A percentile compares a stretch with the other conserved stretches of the same genome.
phyloP scores from a whole-genome alignment of 1,284 basidiomycete genomes.

The Tetrapyrgos nigripes region DNA sequence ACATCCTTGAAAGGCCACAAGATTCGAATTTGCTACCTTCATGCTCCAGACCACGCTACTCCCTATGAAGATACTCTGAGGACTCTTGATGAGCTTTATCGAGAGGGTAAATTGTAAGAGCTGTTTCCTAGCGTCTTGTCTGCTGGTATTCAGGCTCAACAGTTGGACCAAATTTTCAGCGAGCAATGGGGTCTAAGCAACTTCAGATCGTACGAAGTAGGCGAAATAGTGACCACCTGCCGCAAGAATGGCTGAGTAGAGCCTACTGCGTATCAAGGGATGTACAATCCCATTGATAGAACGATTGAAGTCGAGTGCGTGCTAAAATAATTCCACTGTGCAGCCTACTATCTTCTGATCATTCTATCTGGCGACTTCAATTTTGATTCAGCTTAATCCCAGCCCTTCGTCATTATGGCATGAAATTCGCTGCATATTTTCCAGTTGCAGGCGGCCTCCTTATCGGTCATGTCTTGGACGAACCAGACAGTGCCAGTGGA shows the following conservation, averaged over 20 bases:
- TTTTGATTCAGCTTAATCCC: slow-evolving; percentile 20
- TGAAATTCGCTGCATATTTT: slow-evolving; percentile 17
- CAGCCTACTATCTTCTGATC: background rate
- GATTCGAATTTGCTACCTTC: slow-evolving; percentile 33
- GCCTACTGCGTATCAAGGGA: slow-evolving; percentile 51
- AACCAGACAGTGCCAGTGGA: background rate
- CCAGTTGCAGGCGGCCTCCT: slow-evolving; percentile 21
- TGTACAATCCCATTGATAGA: slow-evolving; percentile 25
- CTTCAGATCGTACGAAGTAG: slow-evolving; percentile 25
- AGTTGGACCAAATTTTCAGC: slow-evolving; percentile 26
- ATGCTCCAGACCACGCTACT: slow-evolving; percentile 17
- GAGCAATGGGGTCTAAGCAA: slow-evolving; percentile 25
- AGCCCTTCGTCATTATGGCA: slow-evolving; percentile 18
- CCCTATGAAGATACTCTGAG: slow-evolving; percentile 36
- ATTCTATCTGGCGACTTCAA: no score
- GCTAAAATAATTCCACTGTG: background rate
- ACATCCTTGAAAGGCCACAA: slow-evolving; percentile 32
- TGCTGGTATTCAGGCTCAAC: slow-evolving; percentile 34
- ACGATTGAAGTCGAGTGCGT: slow-evolving; percentile 39
- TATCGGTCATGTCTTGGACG: slow-evolving; percentile 7
- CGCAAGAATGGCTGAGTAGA: slow-evolving; percentile 38
- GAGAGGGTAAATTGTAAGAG: slow-evolving; percentile 45
- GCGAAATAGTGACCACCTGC: slow-evolving; percentile 39
- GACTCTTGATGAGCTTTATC: slow-evolving; percentile 45
- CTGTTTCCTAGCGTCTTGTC: background rate